Conservation (phyloP, 148 eudicot genomes). For the Chenopodium berlandieri region DNA sequence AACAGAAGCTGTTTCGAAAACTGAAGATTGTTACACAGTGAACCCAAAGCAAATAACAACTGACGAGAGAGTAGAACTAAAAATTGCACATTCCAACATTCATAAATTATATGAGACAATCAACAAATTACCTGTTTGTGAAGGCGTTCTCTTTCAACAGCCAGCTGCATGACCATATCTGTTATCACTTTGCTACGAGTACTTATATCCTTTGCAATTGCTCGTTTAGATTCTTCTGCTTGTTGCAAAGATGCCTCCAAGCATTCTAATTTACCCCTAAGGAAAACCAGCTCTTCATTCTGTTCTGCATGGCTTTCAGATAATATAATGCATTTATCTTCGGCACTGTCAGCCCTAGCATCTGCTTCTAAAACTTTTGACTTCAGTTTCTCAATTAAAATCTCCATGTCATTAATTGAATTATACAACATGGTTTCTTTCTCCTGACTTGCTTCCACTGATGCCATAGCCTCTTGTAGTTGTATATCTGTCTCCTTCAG, state of each 20-base stretch:
- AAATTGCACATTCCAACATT: neutral
- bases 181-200: conserved; percentile 60
- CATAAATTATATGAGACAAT: neutral
- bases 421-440: conserved; percentile 57
- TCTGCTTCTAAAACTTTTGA: conserved; percentile 62
- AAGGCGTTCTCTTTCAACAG: conserved; percentile 82
- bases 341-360: conserved; percentile 59
- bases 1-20: neutral
- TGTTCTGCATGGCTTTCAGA: conserved; percentile 66
- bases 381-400: conserved; percentile 65
- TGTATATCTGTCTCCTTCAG: conserved; percentile 52
- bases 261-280: conserved; percentile 48
- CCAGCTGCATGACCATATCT: conserved; percentile 74
- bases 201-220: conserved; percentile 69
- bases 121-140: conserved; percentile 64
- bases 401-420: conserved; percentile 75
- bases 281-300: conserved; percentile 56
- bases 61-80: neutral
- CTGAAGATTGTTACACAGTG: neutral
- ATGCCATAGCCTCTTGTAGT: conserved; percentile 65
- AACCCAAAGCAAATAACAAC: neutral
- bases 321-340: conserved; percentile 63
- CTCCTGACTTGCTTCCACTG: conserved; percentile 79
- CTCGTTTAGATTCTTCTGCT: conserved; percentile 61
- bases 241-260: conserved; percentile 72